These are phyloP conservation scores for Colletotrichum tropicale DNA, from an alignment of 2,329 filamentous ascomycete species.

Conservation along the genomic window DNA sequence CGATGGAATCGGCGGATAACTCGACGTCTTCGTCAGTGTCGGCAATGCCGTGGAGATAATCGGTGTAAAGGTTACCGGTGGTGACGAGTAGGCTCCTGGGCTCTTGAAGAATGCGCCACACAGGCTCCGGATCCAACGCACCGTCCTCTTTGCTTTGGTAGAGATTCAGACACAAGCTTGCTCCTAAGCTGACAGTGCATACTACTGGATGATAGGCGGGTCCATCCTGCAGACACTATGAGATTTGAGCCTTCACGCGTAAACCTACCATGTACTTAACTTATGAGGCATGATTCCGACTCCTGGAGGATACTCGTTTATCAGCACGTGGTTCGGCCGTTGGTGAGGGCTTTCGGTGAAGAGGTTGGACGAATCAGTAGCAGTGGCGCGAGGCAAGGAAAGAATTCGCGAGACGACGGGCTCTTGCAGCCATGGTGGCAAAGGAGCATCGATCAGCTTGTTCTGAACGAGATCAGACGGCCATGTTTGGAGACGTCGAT, in stretches of 20 bases:
- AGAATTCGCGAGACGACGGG: slow-evolving; percentile 70
- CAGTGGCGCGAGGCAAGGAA: slow-evolving; percentile 43
- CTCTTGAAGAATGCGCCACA: slow-evolving; percentile 76
- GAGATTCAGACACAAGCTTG: slow-evolving; percentile 78
- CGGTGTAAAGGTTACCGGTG: slow-evolving; percentile 68
- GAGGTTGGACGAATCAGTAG: slow-evolving; percentile 39
- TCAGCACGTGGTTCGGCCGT: slow-evolving; percentile 85
- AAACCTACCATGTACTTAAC: slow-evolving; percentile 37
- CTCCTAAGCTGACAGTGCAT: slow-evolving; percentile 86
- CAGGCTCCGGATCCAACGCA: slow-evolving; percentile 55
- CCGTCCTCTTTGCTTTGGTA: slow-evolving; percentile 67
- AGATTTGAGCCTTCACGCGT: slow-evolving; percentile 22
- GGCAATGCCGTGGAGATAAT: slow-evolving; percentile 77
- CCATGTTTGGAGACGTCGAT: slow-evolving; percentile 88
- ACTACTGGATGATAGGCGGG: slow-evolving; percentile 86
- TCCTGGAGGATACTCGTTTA: slow-evolving; percentile 89
- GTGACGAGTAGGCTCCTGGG: slow-evolving; percentile 81
- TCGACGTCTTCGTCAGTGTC: slow-evolving; percentile 69
- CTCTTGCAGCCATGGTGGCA: slow-evolving; percentile 76
- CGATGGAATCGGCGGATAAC: slow-evolving; percentile 64
- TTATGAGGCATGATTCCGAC: slow-evolving; percentile 98
- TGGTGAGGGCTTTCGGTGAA: slow-evolving; percentile 73
- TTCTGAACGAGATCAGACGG: slow-evolving; percentile 83
- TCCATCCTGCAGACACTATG: slow-evolving; percentile 64
- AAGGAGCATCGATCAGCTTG: slow-evolving; percentile 73